Evolutionary conservation across 164 flowering plant genomes (phyloP), one percentile per base, ranked within the genome.

Genomic region (Berberis thunbergii): DNA sequence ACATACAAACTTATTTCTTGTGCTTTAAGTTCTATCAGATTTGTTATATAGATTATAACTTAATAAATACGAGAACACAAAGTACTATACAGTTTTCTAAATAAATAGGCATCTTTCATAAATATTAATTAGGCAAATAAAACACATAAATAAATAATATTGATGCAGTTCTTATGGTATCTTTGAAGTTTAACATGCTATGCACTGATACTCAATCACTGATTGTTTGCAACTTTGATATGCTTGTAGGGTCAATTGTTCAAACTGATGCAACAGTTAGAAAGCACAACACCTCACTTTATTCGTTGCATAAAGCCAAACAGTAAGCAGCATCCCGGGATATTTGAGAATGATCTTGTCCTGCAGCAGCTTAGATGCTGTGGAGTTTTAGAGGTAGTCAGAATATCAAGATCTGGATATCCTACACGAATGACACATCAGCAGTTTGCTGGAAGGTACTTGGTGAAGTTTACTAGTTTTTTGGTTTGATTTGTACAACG

Each of bases 281-380:
- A 95, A 70, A 82, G 52, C 58, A 85, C 94, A 10, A 79, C 74
- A 2, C 96, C 94, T 60, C 98, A 89, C 74, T 95, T 95, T 70
- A 91, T 95, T 67, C 84, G 87, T 44, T 95, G 99, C 75, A 82
- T 95, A 65, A 89, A 81, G 73, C 97, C 99, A 65, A 95, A 95
- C 66, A 68, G 69, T 67, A 84, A 78, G 73, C 91, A 79, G 75
- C 85, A 77, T 73, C 89, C 96, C 68, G 87, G 91, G 8, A 11
- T 74, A 45, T 89, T 70, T 69, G 89, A 89, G 4, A 83, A 86
- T 43, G 88, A 85, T 62, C 81, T 86, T 64, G 91, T 87, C 68
- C 67, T 83, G 63, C 85, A 88, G 70, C 99, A 91, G 81, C 83
- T 95, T 8, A 76, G 84, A 69, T 86, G 87, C 71, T 86, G 84